Evolutionary conservation across 108 stramenopile species (phyloP).

Genomic region (Aurantiochytrium sp.): DNA sequence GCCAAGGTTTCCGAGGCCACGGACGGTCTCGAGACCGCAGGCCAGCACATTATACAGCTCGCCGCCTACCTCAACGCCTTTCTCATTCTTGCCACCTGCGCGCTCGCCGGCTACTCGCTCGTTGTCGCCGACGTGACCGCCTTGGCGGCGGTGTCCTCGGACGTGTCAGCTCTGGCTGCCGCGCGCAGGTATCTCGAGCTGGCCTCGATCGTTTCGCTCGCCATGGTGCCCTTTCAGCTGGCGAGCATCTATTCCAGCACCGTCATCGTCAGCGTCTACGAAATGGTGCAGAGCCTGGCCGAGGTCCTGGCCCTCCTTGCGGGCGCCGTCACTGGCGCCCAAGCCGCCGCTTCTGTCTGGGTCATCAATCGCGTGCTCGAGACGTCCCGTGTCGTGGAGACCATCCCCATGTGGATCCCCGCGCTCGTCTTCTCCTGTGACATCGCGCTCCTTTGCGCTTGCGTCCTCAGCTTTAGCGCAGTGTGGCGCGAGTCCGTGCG

Average conservation of each 20-base stretch:
- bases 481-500: not conserved
- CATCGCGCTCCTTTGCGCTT: not conserved
- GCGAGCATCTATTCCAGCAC: not conserved
- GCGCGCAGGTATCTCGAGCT: not conserved
- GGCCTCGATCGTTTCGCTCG: not conserved
- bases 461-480: not conserved
- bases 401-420: not conserved
- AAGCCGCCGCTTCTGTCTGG: not conserved
- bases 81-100: not conserved
- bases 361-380: not conserved
- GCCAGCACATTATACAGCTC: conserved; percentile 1
- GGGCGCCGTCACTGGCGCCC: not conserved
- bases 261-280: not conserved
- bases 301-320: not conserved
- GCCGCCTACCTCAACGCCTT: not conserved
- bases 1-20: not conserved
- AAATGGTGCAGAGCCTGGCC: conserved; percentile 4
- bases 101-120: not conserved
- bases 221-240: not conserved
- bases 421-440: not conserved
- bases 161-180: too few species aligned
- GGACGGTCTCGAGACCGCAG: conserved; percentile 13
- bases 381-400: not conserved
- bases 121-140: not conserved
- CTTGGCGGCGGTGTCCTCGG: too few species aligned